phyloP scores from a whole-genome alignment of 495 filamentous ascomycete species.

The Lasiosphaeria miniovina region DNA sequence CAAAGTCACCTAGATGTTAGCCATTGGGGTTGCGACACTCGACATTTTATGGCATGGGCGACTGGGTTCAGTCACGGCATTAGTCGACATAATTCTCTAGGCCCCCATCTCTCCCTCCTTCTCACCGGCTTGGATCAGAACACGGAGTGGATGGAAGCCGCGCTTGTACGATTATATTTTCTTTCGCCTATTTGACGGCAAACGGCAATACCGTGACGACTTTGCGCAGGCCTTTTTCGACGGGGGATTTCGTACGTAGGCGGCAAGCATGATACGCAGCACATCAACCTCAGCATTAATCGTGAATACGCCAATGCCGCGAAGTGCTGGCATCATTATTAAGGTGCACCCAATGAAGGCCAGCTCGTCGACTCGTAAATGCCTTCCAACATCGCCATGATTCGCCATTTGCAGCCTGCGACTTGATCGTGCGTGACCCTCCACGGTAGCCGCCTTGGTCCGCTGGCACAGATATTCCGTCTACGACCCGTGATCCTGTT shows the following conservation, averaged over 20 bases:
- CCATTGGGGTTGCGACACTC: constrained; percentile 33
- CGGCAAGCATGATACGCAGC: constrained; percentile 33
- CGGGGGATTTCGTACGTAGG: constrained; percentile 35
- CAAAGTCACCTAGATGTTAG: constrained; percentile 28
- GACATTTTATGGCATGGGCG: constrained; percentile 26
- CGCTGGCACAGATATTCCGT: neutral
- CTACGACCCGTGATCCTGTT: neutral
- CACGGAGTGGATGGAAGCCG: constrained; percentile 31
- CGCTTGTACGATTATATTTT: constrained; percentile 38
- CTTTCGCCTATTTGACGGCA: constrained; percentile 31
- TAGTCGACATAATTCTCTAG: constrained; percentile 28
- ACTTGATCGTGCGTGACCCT: constrained; percentile 15
- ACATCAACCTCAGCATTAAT: constrained; percentile 27
- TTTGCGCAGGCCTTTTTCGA: constrained; percentile 24
- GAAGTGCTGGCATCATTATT: constrained; percentile 13
- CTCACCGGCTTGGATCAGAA: constrained; percentile 28
- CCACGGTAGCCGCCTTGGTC: constrained; percentile 1
- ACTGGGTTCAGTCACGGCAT: constrained; percentile 32
- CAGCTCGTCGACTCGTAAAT: constrained; percentile 13
- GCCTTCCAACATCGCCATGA: constrained; percentile 13
- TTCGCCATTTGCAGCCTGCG: constrained; percentile 18
- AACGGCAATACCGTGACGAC: constrained; percentile 34
- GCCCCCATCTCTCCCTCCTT: constrained; percentile 23
- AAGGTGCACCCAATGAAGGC: constrained; percentile 8
- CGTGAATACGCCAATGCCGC: constrained; percentile 25